Percentiles rank a stretch among this genome's conserved stretches.
Evolutionary conservation across 192 early-diverging fungal species (phyloP).

Genomic region (Gonapodya prolifera): DNA sequence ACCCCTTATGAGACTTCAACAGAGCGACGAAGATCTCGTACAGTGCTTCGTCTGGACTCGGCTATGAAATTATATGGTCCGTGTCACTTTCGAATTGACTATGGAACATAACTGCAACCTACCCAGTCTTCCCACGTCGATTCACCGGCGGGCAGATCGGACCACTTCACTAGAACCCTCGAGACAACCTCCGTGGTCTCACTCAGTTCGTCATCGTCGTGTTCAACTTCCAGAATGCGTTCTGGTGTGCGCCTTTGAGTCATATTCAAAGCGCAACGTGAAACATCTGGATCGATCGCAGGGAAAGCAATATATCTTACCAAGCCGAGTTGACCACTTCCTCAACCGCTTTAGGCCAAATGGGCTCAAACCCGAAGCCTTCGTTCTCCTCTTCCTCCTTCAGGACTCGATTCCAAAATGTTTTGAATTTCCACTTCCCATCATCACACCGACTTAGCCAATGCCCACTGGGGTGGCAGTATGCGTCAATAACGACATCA

Average conservation of each 20-base stretch:
- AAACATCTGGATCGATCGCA: too few relatives aligned
- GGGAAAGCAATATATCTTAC: background rate
- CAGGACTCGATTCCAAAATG: conserved; percentile 15
- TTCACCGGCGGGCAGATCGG: conserved; percentile 34
- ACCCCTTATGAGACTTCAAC: background rate
- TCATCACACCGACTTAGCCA: conserved; percentile 20
- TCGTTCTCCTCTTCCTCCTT: conserved; percentile 5
- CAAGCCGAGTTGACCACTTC: conserved; percentile 16
- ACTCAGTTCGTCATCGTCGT: background rate
- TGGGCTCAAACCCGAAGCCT: background rate
- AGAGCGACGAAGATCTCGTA: background rate
- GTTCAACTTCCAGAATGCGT: conserved; percentile 20
- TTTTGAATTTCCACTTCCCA: conserved; percentile 5
- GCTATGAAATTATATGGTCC: background rate
- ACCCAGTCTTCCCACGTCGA: conserved; percentile 19
- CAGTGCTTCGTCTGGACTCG: too few relatives aligned
- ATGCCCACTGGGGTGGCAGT: conserved; percentile 19
- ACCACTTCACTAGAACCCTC: conserved; percentile 51
- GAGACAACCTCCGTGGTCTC: conserved; percentile 27
- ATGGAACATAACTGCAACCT: background rate
- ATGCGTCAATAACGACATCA: background rate
- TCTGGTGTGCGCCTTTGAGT: conserved; percentile 12
- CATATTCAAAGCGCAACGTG: background rate
- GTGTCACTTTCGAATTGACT: background rate
- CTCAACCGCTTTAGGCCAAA: conserved; percentile 15